Evolutionary conservation across 2,329 filamentous ascomycete genomes (phyloP).

Genomic region (Alternaria longipes): DNA sequence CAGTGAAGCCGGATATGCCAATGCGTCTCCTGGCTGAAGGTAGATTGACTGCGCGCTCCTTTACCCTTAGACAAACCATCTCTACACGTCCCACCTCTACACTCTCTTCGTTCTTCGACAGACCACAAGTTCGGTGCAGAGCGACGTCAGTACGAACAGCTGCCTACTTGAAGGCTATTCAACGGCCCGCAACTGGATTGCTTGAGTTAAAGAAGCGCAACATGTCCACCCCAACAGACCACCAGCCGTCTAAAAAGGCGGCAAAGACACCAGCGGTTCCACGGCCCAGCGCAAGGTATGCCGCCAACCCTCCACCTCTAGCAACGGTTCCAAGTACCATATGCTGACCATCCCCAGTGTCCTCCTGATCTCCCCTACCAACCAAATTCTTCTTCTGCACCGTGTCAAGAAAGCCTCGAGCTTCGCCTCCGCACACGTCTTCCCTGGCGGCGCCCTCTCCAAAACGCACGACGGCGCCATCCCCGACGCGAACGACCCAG

Average conservation of each 20-base stretch:
- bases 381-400: slow-evolving; percentile 88
- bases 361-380: slow-evolving; percentile 82
- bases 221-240: slow-evolving; percentile 48
- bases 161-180: neutral
- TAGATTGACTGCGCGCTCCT: neutral
- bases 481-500: slow-evolving; percentile 59
- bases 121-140: neutral
- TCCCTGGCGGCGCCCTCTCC: slow-evolving; percentile 88
- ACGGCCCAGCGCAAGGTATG: slow-evolving; percentile 71
- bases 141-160: neutral
- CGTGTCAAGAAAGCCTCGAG: slow-evolving; percentile 83
- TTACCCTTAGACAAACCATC: neutral
- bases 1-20: slow-evolving; percentile 38
- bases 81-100: neutral
- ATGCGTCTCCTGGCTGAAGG: slow-evolving; percentile 20
- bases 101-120: neutral
- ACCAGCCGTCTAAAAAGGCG: slow-evolving; percentile 40
- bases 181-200: neutral
- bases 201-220: slow-evolving; percentile 19
- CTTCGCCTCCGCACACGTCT: slow-evolving; percentile 93
- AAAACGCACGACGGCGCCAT: slow-evolving; percentile 75
- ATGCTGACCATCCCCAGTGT: slow-evolving; percentile 63
- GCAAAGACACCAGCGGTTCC: slow-evolving; percentile 57
- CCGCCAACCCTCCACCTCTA: neutral
- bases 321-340: neutral